phyloP scores from a whole-genome alignment of 495 filamentous ascomycete genomes.

The Neurospora hispaniola region DNA sequence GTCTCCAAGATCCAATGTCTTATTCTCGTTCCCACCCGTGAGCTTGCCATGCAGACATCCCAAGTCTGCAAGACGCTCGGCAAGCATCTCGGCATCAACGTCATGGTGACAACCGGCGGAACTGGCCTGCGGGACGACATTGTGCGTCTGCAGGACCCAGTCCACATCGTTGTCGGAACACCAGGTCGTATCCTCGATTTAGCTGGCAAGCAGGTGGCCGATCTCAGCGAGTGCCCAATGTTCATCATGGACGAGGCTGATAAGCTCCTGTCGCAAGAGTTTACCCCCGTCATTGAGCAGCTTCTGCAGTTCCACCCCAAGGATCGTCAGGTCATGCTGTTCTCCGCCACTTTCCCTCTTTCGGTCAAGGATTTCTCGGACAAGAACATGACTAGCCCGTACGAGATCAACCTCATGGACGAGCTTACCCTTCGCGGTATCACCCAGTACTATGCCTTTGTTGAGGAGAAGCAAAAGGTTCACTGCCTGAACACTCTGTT shows the following conservation, averaged over 20 bases:
- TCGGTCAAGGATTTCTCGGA: conserved; percentile 97
- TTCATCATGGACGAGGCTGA: conserved; percentile 99
- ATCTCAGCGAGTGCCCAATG: conserved; percentile 90
- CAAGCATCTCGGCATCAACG: conserved; percentile 92
- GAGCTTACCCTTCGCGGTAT: conserved; percentile 96
- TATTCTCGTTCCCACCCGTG: conserved; percentile 91
- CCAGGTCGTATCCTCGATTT: conserved; percentile 92
- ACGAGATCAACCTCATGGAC: conserved; percentile 99
- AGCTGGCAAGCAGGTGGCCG: conserved; percentile 87
- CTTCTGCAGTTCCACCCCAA: conserved; percentile 87
- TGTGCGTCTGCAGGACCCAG: conserved; percentile 81
- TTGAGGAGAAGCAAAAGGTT: conserved; percentile 98
- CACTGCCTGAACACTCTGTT: conserved; percentile 98
- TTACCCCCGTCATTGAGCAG: conserved; percentile 94
- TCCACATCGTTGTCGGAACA: conserved; percentile 96
- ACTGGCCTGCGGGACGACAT: conserved; percentile 94
- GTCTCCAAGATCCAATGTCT: conserved; percentile 89
- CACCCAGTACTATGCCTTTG: conserved; percentile 98
- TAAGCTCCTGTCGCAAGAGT: conserved; percentile 91
- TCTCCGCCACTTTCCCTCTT: conserved; percentile 92
- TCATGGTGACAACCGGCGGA: conserved; percentile 98
- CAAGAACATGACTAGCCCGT: conserved; percentile 90
- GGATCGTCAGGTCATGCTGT: conserved; percentile 97
- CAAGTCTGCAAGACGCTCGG: conserved; percentile 98
- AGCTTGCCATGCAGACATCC: conserved; percentile 96